Percentiles rank a stretch among this genome's conserved stretches.
These are phyloP conservation scores for Apophysomyces elegans DNA, from an alignment of 371 early-diverging fungal species.

Conservation along the genomic window DNA sequence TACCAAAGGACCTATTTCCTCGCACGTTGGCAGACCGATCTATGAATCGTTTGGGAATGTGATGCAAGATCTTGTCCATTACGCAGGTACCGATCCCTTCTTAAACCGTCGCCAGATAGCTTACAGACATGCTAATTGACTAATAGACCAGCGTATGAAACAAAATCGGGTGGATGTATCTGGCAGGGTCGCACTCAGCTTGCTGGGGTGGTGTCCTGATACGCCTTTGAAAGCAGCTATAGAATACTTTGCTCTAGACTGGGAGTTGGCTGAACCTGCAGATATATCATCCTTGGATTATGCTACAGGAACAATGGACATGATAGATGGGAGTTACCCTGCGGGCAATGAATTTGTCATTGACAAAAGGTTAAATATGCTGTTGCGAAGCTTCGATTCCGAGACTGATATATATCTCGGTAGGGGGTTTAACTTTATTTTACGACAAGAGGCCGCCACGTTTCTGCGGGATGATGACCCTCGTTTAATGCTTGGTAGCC, in stretches of 20 bases:
- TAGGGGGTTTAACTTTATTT: slow-evolving; percentile 50
- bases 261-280: slow-evolving; percentile 54
- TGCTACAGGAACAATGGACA: slow-evolving; percentile 42
- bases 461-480: slow-evolving; percentile 26
- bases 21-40: slow-evolving; percentile 17
- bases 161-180: slow-evolving; percentile 42
- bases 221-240: slow-evolving; percentile 44
- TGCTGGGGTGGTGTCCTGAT: slow-evolving; percentile 45
- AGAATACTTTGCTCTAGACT: slow-evolving; percentile 52
- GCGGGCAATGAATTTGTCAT: slow-evolving; percentile 50
- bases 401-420: background rate
- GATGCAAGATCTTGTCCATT: slow-evolving; percentile 34
- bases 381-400: background rate
- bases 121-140: background rate
- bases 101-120: background rate
- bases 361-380: slow-evolving; percentile 32
- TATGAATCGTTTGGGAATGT: slow-evolving; percentile 25
- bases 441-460: slow-evolving; percentile 33
- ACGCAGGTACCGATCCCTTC: slow-evolving; percentile 33
- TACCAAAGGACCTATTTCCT: slow-evolving; percentile 26
- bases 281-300: slow-evolving; percentile 50
- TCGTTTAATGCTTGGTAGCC: slow-evolving; percentile 39
- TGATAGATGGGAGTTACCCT: slow-evolving; percentile 36
- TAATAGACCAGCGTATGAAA: slow-evolving; percentile 33
- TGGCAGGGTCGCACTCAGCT: slow-evolving; percentile 37